Evolutionary conservation across 2,329 filamentous ascomycete species (phyloP).

Genomic region (Podosphaera xanthii): DNA sequence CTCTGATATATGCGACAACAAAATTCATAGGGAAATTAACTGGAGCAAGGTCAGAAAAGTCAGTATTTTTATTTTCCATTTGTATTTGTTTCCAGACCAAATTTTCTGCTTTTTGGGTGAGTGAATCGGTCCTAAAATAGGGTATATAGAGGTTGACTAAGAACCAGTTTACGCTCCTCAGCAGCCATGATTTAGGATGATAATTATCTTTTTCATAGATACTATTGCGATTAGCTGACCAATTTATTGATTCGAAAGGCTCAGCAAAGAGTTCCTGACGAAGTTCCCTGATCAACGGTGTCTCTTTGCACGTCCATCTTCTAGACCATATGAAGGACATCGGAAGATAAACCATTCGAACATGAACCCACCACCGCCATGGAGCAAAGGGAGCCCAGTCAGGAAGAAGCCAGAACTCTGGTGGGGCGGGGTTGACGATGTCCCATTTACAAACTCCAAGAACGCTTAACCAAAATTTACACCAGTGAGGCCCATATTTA

Average conservation of each 20-base stretch:
- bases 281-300: constrained; percentile 47
- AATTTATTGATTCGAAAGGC: constrained; percentile 56
- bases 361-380: constrained; percentile 96
- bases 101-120: constrained; percentile 52
- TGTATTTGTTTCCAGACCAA: constrained; percentile 67
- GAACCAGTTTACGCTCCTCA: constrained; percentile 59
- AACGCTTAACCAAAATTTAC: constrained; percentile 84
- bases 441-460: constrained; percentile 74
- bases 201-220: constrained; percentile 71
- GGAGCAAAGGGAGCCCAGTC: constrained; percentile 79
- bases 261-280: constrained; percentile 66
- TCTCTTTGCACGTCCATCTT: constrained; percentile 54
- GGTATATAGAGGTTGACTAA: constrained; percentile 64
- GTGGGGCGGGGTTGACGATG: constrained; percentile 79
- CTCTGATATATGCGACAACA: constrained; percentile 62
- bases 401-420: constrained; percentile 80
- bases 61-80: constrained; percentile 84
- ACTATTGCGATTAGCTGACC: constrained; percentile 55
- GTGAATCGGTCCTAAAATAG: constrained; percentile 40
- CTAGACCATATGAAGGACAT: constrained; percentile 84
- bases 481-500: constrained; percentile 71
- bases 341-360: constrained; percentile 82
- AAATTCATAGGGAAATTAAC: constrained; percentile 83
- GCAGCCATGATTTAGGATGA: constrained; percentile 69
- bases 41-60: constrained; percentile 65